Percentiles rank a stretch among this genome's conserved stretches.
Conservation (phyloP, 192 early-diverging fungal genomes). For the Umbelopsis sp. region DNA sequence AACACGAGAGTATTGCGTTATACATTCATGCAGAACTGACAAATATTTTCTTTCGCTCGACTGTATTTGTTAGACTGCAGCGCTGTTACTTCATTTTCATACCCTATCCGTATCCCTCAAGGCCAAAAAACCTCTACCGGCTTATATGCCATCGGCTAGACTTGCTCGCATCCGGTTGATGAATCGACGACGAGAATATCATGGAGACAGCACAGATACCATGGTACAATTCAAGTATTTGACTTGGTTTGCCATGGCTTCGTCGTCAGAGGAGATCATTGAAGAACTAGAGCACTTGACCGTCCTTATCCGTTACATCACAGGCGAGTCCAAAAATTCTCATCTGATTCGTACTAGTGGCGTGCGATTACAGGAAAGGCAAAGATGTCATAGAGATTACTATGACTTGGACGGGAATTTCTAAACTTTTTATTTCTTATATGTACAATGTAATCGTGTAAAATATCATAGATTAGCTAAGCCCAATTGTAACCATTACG, state of each 20-base stretch:
- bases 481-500: neutral
- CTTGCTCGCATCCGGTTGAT: conserved; percentile 45
- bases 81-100: conserved; percentile 70
- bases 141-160: conserved; percentile 63
- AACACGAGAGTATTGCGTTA: neutral
- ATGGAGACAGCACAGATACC: neutral
- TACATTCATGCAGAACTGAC: neutral
- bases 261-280: conserved; percentile 41
- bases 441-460: neutral
- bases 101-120: conserved; percentile 70
- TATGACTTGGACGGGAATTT: neutral
- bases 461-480: no score
- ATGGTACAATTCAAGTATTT: conserved; percentile 34
- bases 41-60: neutral
- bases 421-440: neutral
- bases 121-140: conserved; percentile 73
- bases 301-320: conserved; percentile 32
- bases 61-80: conserved; percentile 42
- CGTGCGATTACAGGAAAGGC: neutral
- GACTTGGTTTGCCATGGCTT: conserved; percentile 42
- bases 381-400: neutral
- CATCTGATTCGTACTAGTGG: conserved; percentile 4
- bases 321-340: conserved; percentile 28
- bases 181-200: conserved; percentile 1
- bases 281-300: conserved; percentile 41